Evolutionary conservation across 768 basidiomycete species (phyloP), one percentile per base, ranked within the genome.

Genomic region (Mrakia hoshinonis): DNA sequence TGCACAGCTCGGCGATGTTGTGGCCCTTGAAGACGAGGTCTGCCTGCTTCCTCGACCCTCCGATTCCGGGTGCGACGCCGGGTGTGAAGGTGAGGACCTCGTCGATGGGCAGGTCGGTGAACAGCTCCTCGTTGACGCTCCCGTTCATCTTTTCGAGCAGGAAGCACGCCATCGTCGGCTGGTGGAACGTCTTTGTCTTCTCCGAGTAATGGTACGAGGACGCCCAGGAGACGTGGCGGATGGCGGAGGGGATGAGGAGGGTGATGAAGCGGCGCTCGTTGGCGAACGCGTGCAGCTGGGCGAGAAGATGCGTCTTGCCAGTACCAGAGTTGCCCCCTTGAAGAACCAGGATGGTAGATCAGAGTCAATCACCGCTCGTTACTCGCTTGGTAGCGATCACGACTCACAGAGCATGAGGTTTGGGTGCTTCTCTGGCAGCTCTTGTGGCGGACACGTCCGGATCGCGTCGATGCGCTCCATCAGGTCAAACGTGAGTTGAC

Each of bases 141-240:
- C 22, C n/a, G 26, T 49, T 29, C 20, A 72, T 34, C 2, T 55
- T 31, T 0, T 39, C 15, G 52, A 67, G 65, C 10, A 72, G 34
- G 22, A 3, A 36, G 47, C 54, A 31, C 1, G 70, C 54, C 26
- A 72, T 64, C 3, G 52, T 48, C 22, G 70, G 70, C 34, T 72
- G 70, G 47, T 72, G 70, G 70, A 72, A 72, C 22, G 54, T 39
- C 48, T 72, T n/a, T 22, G 64, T 67, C 31, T 61, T 48, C 1
- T 26, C 15, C 22, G 64, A 66, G 70, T 72, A 67, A 48, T 72
- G 70, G 64, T 61, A 72, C 2, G 54, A n/a, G 55, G 54, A 72
- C 13, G 34, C 31, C 26, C 38, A 60, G 34, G 60, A 67, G 55
- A 48, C 51, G 58, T 72, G 70, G 4, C 54, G 54, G 31, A 36